Evolutionary conservation across 306 rosid species (phyloP), one percentile per base, ranked within the genome.

Genomic region (Geum urbanum): DNA sequence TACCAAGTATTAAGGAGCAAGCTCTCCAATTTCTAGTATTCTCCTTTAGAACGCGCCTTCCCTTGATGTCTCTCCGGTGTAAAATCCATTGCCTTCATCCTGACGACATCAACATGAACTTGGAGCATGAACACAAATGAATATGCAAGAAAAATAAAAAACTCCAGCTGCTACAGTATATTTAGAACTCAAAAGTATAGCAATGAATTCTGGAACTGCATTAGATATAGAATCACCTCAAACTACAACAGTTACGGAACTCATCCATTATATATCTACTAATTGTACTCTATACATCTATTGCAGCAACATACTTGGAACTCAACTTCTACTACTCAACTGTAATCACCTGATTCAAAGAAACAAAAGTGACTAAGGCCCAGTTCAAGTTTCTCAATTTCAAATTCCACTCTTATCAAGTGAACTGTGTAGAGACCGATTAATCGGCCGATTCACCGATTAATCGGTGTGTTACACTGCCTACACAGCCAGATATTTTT

Each of bases 11-110:
- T 71, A 76, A 86, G 39, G 90, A 83, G 72, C 90, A 86, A 5
- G 90, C 88, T 76, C 59, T 86, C 90, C 88, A 86, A 14, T 76
- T 86, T 63, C 90, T 88, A 35, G 90, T 83, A 74, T 77, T 83
- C 46, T 37, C 71, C 79, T 81, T 86, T 22, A 78, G 60, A 63
- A 78, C 86, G 66, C 78, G 87, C 14, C 64, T 76, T 56, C 90
- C 87, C 6, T 76, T 65, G 45, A 74, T 14, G 81, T 86, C 84
- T 81, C 90, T 37, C 88, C 88, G 1, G 90, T 78, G 76, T 78
- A 81, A 16, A 70, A 67, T 59, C 37, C 76, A 22, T 63, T 53
- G 46, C 60, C 61, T 78, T 81, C 81, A 44, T 72, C 69, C 86
- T 83, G 48, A 59, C 74, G 14, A 73, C 44, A 49, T 9, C 22